Base-by-base conservation (phyloP, 495 filamentous ascomycete genomes). In the Annulohypoxylon moriforme region DNA sequence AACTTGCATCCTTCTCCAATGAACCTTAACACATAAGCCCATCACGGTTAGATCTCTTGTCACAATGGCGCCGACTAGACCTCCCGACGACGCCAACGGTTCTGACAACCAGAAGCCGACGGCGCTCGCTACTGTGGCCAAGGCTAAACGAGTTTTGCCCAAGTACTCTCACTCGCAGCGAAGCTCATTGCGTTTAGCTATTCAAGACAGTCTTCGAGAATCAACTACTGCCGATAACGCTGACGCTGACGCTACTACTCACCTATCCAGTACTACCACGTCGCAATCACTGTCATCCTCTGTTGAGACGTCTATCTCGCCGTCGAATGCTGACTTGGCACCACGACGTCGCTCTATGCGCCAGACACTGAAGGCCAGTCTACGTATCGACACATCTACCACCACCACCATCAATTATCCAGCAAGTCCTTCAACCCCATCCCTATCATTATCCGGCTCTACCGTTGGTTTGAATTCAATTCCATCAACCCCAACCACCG, bases 301-400 rank as follows among this genome's bases (percentile, higher is more conserved):
- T 7, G 31, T 33, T 36, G 13, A 8, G 9, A 3, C 52, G 22
- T 16, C 62, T 8, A n/a, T 53, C 6, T 13, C 22, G 29, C 11
- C 5, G 34, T 59, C 29, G 22, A 18, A n/a, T 24, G 1, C 13
- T 9, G 40, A 20, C 10, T 1, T 24, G 20, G 13, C 14, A 50
- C 36, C 53, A 14, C 72, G 59, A n/a, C 68, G 72, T 27, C 68
- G 68, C 14, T 75, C 72, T 6, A 33, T 72, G 6, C 72, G 69
- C 24, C 60, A 18, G 22, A 68, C 64, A 40, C 50, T 72, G 0
- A 59, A 44, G 31, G 16, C n/a, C n/a, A 75, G 64, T 36, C 16
- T 62, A 9, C 31, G 16, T n/a, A 22, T 40, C 42, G 11, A 27
- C 52, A 13, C 47, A 14, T 1, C 56, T 36, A 57, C 49, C 22